A percentile compares a stretch with the other conserved stretches of the same genome.
Conservation (phyloP, 179 eudicot genomes). For the Spinacia oleracea region DNA sequence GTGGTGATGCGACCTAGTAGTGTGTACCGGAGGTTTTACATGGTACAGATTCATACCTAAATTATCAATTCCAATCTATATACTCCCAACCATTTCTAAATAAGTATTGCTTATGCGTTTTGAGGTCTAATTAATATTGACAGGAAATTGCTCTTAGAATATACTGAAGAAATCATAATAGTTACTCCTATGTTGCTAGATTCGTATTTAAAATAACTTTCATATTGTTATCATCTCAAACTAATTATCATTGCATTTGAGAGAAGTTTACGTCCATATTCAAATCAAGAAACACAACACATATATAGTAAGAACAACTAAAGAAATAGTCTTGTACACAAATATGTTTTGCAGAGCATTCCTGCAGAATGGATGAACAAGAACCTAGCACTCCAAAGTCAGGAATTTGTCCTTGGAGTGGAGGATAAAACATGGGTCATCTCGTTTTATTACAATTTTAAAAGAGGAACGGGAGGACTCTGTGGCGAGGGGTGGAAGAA, state of each 20-base stretch:
- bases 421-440: constrained; percentile 41
- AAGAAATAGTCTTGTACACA: background rate
- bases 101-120: background rate
- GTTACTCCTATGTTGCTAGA: too few species aligned
- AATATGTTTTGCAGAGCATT: constrained; percentile 36
- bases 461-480: constrained; percentile 27
- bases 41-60: constrained; percentile 28
- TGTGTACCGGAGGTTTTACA: constrained; percentile 36
- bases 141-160: background rate
- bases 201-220: too few species aligned
- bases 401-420: constrained; percentile 35
- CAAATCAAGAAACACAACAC: background rate
- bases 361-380: constrained; percentile 41
- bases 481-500: constrained; percentile 48
- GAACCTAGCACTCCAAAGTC: constrained; percentile 28
- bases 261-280: background rate
- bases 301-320: background rate
- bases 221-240: background rate
- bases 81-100: background rate
- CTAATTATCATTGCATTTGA: too few species aligned
- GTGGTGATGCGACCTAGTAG: constrained; percentile 34
- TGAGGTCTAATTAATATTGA: background rate
- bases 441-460: constrained; percentile 14
- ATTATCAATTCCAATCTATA: background rate
- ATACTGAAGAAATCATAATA: too few species aligned